These are phyloP conservation scores for Curvularia hawaiiensis DNA, from an alignment of 2,329 filamentous ascomycete species.

Conservation along the genomic window DNA sequence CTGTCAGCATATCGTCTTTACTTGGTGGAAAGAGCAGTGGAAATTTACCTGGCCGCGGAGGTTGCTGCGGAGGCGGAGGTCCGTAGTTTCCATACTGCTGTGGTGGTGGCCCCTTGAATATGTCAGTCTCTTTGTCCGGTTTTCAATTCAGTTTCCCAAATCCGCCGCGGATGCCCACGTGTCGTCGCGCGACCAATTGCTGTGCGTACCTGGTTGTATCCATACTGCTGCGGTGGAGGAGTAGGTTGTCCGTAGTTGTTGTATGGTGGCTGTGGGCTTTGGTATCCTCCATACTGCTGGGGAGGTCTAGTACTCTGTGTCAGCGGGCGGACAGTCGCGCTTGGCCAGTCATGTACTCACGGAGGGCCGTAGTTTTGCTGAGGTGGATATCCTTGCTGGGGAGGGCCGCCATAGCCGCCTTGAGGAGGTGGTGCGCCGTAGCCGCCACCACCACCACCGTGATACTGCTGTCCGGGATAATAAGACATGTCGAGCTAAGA, in stretches of 20 bases:
- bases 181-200: constrained; percentile 10
- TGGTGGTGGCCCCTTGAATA: constrained; percentile 8
- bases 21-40: not conserved
- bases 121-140: not conserved
- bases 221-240: constrained; percentile 51
- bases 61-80: constrained; percentile 26
- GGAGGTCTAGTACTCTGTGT: constrained; percentile 27
- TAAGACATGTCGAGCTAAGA: constrained; percentile 45
- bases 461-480: constrained; percentile 50
- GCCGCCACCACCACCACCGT: constrained; percentile 37
- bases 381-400: constrained; percentile 39
- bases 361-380: constrained; percentile 38
- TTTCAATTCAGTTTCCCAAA: not conserved
- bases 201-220: constrained; percentile 47
- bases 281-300: constrained; percentile 47
- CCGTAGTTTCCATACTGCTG: constrained; percentile 7
- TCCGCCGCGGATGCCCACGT: not conserved
- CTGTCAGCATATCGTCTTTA: constrained; percentile 31
- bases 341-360: constrained; percentile 26
- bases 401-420: constrained; percentile 38
- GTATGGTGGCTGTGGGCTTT: constrained; percentile 47
- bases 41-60: constrained; percentile 27
- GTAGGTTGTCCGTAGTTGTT: constrained; percentile 46
- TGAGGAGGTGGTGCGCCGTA: constrained; percentile 51
- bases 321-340: constrained; percentile 15